These are phyloP conservation scores for Penicillium arizonense DNA, from an alignment of 495 filamentous ascomycete genomes.

Conservation along the genomic window DNA sequence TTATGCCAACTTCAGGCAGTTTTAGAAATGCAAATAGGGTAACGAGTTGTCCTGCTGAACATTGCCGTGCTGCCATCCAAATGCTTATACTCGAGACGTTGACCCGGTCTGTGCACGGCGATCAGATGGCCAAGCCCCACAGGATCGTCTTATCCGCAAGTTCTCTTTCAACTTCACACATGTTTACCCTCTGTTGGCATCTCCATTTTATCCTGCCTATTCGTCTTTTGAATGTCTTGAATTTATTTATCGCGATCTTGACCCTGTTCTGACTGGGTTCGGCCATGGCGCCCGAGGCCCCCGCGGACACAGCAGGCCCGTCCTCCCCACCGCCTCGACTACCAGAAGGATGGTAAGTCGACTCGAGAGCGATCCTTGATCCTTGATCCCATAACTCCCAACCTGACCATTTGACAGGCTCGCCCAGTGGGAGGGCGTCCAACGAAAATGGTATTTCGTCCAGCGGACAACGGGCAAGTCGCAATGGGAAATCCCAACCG, in stretches of 20 bases:
- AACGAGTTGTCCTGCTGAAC: background rate
- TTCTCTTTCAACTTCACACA: constrained; percentile 1
- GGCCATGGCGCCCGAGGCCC: constrained; percentile 35
- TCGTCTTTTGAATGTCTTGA: background rate
- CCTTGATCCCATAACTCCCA: background rate
- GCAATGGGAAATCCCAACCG: constrained; percentile 75
- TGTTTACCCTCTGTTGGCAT: background rate
- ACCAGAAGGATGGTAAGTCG: constrained; percentile 64
- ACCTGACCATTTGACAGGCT: constrained; percentile 44
- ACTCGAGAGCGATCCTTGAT: background rate
- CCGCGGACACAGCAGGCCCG: constrained; percentile 66
- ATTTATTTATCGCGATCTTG: background rate
- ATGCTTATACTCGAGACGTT: background rate
- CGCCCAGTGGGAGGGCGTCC: constrained; percentile 76
- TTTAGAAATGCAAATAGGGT: background rate
- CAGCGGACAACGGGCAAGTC: constrained; percentile 71
- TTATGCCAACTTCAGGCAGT: background rate
- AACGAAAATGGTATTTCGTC: constrained; percentile 77
- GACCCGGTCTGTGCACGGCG: constrained; percentile 20
- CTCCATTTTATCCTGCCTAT: background rate
- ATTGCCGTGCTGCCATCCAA: background rate
- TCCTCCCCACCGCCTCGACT: constrained; percentile 67
- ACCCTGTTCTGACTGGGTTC: background rate
- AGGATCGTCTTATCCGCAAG: constrained; percentile 18
- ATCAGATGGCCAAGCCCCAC: constrained; percentile 23